Evolutionary conservation across 2,329 filamentous ascomycete genomes (phyloP), one percentile per base, ranked within the genome.

Genomic region (Periconia sp.): DNA sequence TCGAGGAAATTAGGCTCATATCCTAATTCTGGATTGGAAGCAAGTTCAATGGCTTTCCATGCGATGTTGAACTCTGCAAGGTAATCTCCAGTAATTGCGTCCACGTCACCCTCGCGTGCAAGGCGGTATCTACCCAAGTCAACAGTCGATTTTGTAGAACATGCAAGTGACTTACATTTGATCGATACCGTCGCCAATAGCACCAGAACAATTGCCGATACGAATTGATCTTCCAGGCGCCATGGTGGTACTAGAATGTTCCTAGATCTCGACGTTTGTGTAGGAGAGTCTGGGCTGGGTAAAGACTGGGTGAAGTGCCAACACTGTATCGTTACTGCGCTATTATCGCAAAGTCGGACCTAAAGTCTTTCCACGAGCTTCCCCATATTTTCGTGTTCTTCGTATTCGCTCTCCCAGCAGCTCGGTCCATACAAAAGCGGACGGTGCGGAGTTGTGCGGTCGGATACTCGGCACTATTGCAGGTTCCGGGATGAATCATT

Each of bases 41-140:
- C 42, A 22, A 64, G 57, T 41, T 65, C 59, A 24, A 66, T 60
- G 8, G 64, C 64, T 44, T 61, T 60, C 62, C 61, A 67, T 2
- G 60, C 60, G 18, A 69, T 50, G 44, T 68, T 68, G 42, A 53
- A 51, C 34, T 69, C 68, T 5, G 64, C 63, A 5, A 70, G 57
- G 54, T 68, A 71, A 46, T 71, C 68, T 7, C 65, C 67, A 12
- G 61, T 65, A 33, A 94, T 82, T 71, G 92, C 88, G 72, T 95
- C 90, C 59, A 92, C 83, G 65, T 85, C 89, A 55, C 89, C 85
- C 63, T 90, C 85, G 49, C 86, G 83, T 5, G 43, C 41, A 35
- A 73, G 66, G 29, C 73, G 73, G 56, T 70, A 74, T 18, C 30
- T 41, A 16, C 15, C 3, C 7, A 11, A 8, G 10, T 38, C 16